A percentile compares a stretch with the other conserved stretches of the same genome.
These are phyloP conservation scores for Fragilaria radians DNA, from an alignment of 108 stramenopile species.

Conservation along the genomic window DNA sequence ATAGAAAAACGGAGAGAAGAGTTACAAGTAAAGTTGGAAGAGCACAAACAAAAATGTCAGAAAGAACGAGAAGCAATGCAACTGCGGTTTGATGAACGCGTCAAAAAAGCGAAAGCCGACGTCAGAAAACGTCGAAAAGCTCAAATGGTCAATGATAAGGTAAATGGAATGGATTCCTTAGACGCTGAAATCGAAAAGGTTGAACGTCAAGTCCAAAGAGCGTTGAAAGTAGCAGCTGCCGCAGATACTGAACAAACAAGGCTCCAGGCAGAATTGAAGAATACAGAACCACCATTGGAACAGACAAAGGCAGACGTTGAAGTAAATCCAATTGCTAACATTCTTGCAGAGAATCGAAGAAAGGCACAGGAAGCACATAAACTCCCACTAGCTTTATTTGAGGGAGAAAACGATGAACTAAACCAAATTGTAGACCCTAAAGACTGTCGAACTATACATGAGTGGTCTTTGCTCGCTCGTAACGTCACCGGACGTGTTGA, in stretches of 20 bases:
- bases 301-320: constrained; percentile 22
- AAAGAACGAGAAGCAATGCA: constrained; percentile 6
- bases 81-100: constrained; percentile 39
- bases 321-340: constrained; percentile 22
- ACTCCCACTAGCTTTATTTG: constrained; percentile 34
- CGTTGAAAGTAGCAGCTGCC: constrained; percentile 18
- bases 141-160: constrained; percentile 18
- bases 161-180: constrained; percentile 7
- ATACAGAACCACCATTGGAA: constrained; percentile 2
- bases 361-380: constrained; percentile 53
- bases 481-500: constrained; percentile 61
- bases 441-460: constrained; percentile 24
- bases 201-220: constrained; percentile 20
- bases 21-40: not conserved
- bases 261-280: constrained; percentile 27
- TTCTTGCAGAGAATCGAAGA: constrained; percentile 50
- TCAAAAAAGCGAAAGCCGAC: constrained; percentile 22
- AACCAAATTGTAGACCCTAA: constrained; percentile 12
- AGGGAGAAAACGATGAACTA: constrained; percentile 9
- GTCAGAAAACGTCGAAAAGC: constrained; percentile 6
- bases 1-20: not conserved
- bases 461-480: constrained; percentile 60
- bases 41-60: not conserved
- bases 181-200: constrained; percentile 31
- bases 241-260: constrained; percentile 29